Percentiles rank a stretch among this genome's conserved stretches.
These are phyloP conservation scores for Dictyostelium discoideum DNA, from an alignment of 78 protist genomes.

Conservation along the genomic window dicty_2.7 NC_007090.3:2128001-2128500, in stretches of 20 bases:
- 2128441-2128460: not conserved
- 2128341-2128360: not conserved
- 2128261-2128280: not conserved
- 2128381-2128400: not conserved
- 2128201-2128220: not conserved
- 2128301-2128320: not conserved
- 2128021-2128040: not conserved
- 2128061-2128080: not conserved
- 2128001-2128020: not conserved
- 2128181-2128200: not conserved
- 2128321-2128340: not conserved
- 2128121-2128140: not conserved
- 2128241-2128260: not conserved
- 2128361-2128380: constrained; percentile 7
- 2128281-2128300: not conserved
- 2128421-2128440: not conserved
- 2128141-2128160: not conserved
- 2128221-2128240: not conserved
- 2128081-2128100: not conserved
- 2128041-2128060: not conserved
- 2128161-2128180: not conserved
- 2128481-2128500: constrained; percentile 31
- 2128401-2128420: not conserved
- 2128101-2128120: not conserved
- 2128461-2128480: not conserved